A percentile compares a stretch with the other conserved stretches of the same genome.
These are phyloP conservation scores for Melanogaster broomeanus DNA, from an alignment of 768 basidiomycete genomes.

Conservation along the genomic window DNA sequence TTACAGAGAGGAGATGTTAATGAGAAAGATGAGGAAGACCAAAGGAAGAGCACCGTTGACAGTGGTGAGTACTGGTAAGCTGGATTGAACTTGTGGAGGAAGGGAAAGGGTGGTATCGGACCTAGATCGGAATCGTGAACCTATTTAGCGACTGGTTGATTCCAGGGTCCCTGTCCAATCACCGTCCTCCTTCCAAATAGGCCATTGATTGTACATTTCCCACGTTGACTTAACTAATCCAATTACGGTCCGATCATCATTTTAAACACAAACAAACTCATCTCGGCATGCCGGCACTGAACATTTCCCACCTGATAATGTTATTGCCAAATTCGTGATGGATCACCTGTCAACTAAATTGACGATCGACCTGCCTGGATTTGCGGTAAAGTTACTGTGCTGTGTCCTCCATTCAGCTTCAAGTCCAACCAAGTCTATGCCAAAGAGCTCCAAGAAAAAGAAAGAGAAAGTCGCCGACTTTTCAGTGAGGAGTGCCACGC, in stretches of 20 bases:
- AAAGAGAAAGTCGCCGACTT: slow-evolving; percentile 91
- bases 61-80: neutral
- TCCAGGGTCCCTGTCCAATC: slow-evolving; percentile 12
- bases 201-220: slow-evolving; percentile 13
- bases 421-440: too few relatives aligned
- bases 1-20: neutral
- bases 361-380: too few relatives aligned
- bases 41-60: neutral
- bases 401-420: neutral
- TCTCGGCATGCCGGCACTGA: slow-evolving; percentile 26
- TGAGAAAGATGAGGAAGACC: neutral
- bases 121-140: slow-evolving; percentile 4
- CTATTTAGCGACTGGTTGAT: slow-evolving; percentile 31
- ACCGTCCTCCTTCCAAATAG: slow-evolving; percentile 1
- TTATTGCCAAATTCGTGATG: neutral
- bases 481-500: slow-evolving; percentile 45
- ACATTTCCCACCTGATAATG: slow-evolving; percentile 1
- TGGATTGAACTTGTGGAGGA: slow-evolving; percentile 3
- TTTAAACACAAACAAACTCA: slow-evolving; percentile 18
- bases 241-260: slow-evolving; percentile 30
- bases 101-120: slow-evolving; percentile 9
- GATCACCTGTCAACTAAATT: too few relatives aligned
- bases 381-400: too few relatives aligned
- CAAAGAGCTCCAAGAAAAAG: slow-evolving; percentile 84
- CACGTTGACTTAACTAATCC: slow-evolving; percentile 27